Percentiles rank a stretch among this genome's conserved stretches.
Conservation (phyloP, 352 stramenopile species). For the Globisporangium mamillatum region DNA sequence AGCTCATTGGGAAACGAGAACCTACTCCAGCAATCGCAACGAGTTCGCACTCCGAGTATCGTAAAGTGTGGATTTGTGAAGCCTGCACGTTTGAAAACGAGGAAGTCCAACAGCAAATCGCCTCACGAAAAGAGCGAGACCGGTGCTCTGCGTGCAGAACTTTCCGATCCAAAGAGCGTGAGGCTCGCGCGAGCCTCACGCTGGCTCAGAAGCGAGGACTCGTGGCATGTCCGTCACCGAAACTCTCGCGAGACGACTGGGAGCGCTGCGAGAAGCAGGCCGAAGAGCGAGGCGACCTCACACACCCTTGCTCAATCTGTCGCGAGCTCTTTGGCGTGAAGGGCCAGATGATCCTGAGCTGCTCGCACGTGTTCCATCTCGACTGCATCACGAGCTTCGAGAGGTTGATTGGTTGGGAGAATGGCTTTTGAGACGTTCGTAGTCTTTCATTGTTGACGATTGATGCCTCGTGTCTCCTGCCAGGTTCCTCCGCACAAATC, state of each 20-base stretch:
- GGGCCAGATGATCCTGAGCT: constrained; percentile 83
- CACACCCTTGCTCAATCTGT: constrained; percentile 81
- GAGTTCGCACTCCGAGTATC: constrained; percentile 26
- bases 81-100: constrained; percentile 79
- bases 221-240: constrained; percentile 47
- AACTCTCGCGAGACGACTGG: constrained; percentile 71
- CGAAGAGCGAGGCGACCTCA: constrained; percentile 52
- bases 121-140: constrained; percentile 17
- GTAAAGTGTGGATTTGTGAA: constrained; percentile 74
- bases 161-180: constrained; percentile 18
- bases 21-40: background rate
- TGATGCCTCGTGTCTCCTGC: background rate
- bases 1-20: background rate
- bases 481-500: constrained; percentile 72
- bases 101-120: constrained; percentile 22
- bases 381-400: constrained; percentile 83
- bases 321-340: constrained; percentile 67
- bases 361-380: constrained; percentile 86
- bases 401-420: constrained; percentile 23
- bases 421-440: background rate
- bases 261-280: constrained; percentile 65
- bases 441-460: background rate
- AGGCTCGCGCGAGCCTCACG: constrained; percentile 36
- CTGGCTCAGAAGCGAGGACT: constrained; percentile 74
- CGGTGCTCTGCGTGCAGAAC: constrained; percentile 51